phyloP scores from a whole-genome alignment of 331 rosid species.

The Quercus phellos region DNA sequence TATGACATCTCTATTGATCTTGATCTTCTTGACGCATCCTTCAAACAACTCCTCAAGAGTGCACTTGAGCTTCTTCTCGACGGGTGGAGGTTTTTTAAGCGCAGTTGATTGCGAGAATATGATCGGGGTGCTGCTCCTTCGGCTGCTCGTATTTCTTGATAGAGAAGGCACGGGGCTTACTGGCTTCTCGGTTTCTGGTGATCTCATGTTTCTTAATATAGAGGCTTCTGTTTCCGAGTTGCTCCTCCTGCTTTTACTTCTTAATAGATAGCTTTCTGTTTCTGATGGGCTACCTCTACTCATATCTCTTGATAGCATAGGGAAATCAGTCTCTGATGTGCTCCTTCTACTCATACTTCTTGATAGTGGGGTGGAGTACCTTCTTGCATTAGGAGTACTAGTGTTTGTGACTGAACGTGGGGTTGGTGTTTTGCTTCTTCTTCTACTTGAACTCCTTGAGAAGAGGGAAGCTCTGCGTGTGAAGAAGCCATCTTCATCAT shows the following conservation, averaged over 20 bases:
- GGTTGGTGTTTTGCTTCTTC: conserved; percentile 80
- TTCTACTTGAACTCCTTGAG: conserved; percentile 43
- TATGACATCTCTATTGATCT: conserved; percentile 67
- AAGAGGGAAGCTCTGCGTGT: conserved; percentile 21
- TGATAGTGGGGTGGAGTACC: conserved; percentile 23
- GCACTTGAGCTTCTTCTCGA: conserved; percentile 59
- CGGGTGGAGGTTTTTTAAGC: conserved; percentile 53
- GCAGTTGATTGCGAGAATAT: conserved; percentile 73
- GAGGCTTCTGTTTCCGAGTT: conserved; percentile 38
- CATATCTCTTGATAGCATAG: conserved; percentile 21
- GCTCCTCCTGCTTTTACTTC: conserved; percentile 17
- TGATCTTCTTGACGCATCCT: conserved; percentile 70
- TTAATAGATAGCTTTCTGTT: conserved; percentile 1
- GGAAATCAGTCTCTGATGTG: conserved; percentile 16
- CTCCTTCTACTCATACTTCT: conserved; percentile 10
- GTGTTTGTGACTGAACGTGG: conserved; percentile 16
- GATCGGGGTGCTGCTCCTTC: conserved; percentile 59
- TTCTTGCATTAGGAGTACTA: neutral
- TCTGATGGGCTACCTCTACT: conserved; percentile 22
- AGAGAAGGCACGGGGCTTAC: conserved; percentile 19
- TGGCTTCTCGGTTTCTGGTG: conserved; percentile 1
- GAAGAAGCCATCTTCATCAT: conserved; percentile 42
- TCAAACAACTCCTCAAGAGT: conserved; percentile 72
- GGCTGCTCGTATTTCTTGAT: conserved; percentile 42
- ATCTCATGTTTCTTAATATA: neutral